A percentile compares a stretch with the other conserved stretches of the same genome.
phyloP scores from a whole-genome alignment of 78 protist species.

The Anaeramoeba flamelloides region DNA sequence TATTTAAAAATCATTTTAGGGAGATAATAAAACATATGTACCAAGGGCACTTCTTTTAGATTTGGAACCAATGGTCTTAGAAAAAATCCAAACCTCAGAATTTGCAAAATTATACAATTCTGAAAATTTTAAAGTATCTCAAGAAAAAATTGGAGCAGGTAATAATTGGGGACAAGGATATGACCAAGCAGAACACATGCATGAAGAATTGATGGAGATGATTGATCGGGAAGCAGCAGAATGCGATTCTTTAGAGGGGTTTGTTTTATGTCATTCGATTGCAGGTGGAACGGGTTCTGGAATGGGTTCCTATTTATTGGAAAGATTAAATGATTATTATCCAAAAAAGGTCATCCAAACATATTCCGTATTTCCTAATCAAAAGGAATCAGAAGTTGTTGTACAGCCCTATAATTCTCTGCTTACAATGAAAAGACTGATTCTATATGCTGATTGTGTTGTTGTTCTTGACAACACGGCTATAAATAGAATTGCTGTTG shows the following conservation, averaged over 20 bases:
- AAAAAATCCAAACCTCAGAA: slow-evolving; percentile 25
- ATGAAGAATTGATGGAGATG: slow-evolving; percentile 72
- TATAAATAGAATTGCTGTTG: slow-evolving; percentile 73
- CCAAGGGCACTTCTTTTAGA: slow-evolving; percentile 92
- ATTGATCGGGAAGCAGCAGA: slow-evolving; percentile 94
- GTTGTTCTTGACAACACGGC: slow-evolving; percentile 95
- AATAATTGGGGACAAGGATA: slow-evolving; percentile 80
- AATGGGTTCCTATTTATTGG: slow-evolving; percentile 79
- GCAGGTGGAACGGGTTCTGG: slow-evolving; percentile 99
- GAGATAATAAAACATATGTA: slow-evolving; percentile 91
- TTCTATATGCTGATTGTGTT: slow-evolving; percentile 69
- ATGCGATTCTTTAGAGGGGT: slow-evolving; percentile 79
- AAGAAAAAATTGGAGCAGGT: slow-evolving; percentile 90
- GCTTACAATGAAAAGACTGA: slow-evolving; percentile 79
- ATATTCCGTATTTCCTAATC: slow-evolving; percentile 84
- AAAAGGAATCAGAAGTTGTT: slow-evolving; percentile 48
- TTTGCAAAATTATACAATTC: slow-evolving; percentile 63
- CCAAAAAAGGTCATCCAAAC: slow-evolving; percentile 95
- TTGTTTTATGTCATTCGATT: slow-evolving; percentile 76
- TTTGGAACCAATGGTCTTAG: slow-evolving; percentile 89
- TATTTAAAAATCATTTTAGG: slow-evolving; percentile 23
- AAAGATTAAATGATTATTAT: slow-evolving; percentile 68
- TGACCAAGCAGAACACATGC: slow-evolving; percentile 28
- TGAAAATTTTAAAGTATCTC: slow-evolving; percentile 63
- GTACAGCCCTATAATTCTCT: slow-evolving; percentile 94